Evolutionary conservation across 768 basidiomycete species (phyloP).

Genomic region (Artomyces pyxidatus): DNA sequence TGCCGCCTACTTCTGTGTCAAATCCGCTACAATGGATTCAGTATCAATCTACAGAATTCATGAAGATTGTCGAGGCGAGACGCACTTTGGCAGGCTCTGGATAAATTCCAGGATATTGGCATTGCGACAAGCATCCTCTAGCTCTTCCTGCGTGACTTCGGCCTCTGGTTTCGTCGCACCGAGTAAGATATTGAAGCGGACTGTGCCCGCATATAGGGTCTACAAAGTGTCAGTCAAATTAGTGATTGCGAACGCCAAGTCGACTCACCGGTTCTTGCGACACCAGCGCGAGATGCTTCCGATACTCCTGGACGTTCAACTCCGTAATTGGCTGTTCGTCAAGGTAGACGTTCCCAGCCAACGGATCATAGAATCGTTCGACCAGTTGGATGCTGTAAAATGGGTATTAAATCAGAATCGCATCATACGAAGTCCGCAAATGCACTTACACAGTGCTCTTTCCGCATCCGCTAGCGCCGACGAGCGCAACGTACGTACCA

Average conservation of each 20-base stretch:
- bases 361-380: constrained; percentile 75
- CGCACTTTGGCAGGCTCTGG: constrained; percentile 66
- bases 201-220: constrained; percentile 76
- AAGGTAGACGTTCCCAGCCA: constrained; percentile 52
- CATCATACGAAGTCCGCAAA: too few relatives aligned
- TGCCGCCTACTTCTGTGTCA: constrained; percentile 87
- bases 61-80: constrained; percentile 6
- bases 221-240: constrained; percentile 10
- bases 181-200: constrained; percentile 83
- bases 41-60: background rate
- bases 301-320: constrained; percentile 77
- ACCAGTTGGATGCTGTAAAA: constrained; percentile 60
- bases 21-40: constrained; percentile 59
- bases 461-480: constrained; percentile 71
- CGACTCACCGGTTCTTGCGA: constrained; percentile 64
- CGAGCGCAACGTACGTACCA: constrained; percentile 70
- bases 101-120: constrained; percentile 91
- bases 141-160: constrained; percentile 76
- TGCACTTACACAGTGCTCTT: constrained; percentile 75
- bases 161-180: constrained; percentile 67
- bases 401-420: too few relatives aligned
- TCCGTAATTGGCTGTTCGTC: constrained; percentile 66
- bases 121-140: constrained; percentile 74
- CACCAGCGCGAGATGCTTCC: constrained; percentile 78
- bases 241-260: constrained; percentile 13